Evolutionary conservation across 805 yeast species (phyloP).

Genomic region (Debaryomyces hansenii): DNA sequence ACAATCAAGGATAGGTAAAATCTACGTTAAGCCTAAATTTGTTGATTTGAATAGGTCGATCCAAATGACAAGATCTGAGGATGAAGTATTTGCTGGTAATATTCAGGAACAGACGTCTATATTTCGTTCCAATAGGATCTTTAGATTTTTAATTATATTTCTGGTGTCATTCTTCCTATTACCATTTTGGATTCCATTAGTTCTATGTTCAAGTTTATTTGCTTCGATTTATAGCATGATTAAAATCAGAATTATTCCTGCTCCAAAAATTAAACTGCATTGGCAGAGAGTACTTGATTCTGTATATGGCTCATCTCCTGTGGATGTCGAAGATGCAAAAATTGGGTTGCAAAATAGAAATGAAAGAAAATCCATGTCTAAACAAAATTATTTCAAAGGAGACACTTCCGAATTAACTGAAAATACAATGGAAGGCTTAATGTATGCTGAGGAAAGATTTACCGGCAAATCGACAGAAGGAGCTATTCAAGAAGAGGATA

Average conservation of each 20-base stretch:
- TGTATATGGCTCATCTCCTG: constrained; percentile 29
- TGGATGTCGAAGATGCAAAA: constrained; percentile 31
- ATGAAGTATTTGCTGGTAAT: constrained; percentile 15
- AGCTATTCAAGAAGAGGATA: constrained; percentile 7
- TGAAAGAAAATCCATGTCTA: constrained; percentile 22
- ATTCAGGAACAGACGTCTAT: constrained; percentile 40
- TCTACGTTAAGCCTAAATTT: constrained; percentile 45
- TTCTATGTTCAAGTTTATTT: constrained; percentile 34
- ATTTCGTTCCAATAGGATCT: constrained; percentile 26
- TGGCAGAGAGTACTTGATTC: constrained; percentile 34
- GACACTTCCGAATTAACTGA: constrained; percentile 40
- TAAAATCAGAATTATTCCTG: constrained; percentile 27
- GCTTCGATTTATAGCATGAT: constrained; percentile 41
- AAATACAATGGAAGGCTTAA: constrained; percentile 34
- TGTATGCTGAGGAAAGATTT: constrained; percentile 36
- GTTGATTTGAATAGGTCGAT: constrained; percentile 48
- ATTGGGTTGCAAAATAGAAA: constrained; percentile 30
- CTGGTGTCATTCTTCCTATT: constrained; percentile 27
- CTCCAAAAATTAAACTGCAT: constrained; percentile 26
- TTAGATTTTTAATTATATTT: constrained; percentile 23
- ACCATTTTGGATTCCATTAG: constrained; percentile 54
- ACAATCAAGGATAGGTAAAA: constrained; percentile 35
- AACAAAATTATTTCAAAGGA: constrained; percentile 39
- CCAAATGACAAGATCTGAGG: constrained; percentile 1
- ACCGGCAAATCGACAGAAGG: constrained; percentile 12